Evolutionary conservation across 352 stramenopile species (phyloP), one percentile per base, ranked within the genome.

Genomic region (Peronospora farinosa): DNA sequence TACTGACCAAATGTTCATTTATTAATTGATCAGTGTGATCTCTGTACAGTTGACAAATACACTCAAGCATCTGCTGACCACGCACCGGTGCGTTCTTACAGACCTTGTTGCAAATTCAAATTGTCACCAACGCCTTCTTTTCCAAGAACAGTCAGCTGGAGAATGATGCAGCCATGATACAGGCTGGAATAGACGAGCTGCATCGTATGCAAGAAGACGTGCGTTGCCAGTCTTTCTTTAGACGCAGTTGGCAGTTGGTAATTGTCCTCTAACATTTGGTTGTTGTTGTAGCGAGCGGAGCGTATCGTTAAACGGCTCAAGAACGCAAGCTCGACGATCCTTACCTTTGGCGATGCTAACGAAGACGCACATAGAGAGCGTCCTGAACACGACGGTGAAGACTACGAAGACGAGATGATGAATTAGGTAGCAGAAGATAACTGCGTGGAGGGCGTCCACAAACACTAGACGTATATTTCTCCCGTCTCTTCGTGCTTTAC

Each of bases 181-280:
- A 86, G 62, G 63, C 51, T 7, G 78, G 81, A 47, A 65, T 89
- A 55, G 65, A 84, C 8, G 60, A 80, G 23, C 55, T 89, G 17
- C 40, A 86, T 40, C 55, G 57, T 12, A 68, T 69, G 31, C 78
- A 89, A 57, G 71, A 86, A 45, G 40, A 37, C 57, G 78, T 85
- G 40, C 10, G 64, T 40, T 51, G 31, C 9, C 31, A 7, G 6
- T 32, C 11, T 25, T 25, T 32, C 11, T 25, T 25, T 21, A 5
- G 5, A 23, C 2, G 12, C 10, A 2, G 3, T 50, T 40, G 17
- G 23, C 7, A 32, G 3, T 53, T 42, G 17, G 23, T 8, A 32
- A 9, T 19, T 52, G 16, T 23, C 11, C 36, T 35, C 16, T 43
- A 45, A 33, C 19, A 51, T 8, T 47, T 27, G 23, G 9, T 13